phyloP scores from a whole-genome alignment of 768 basidiomycete species.

The Clavulina sp. region DNA sequence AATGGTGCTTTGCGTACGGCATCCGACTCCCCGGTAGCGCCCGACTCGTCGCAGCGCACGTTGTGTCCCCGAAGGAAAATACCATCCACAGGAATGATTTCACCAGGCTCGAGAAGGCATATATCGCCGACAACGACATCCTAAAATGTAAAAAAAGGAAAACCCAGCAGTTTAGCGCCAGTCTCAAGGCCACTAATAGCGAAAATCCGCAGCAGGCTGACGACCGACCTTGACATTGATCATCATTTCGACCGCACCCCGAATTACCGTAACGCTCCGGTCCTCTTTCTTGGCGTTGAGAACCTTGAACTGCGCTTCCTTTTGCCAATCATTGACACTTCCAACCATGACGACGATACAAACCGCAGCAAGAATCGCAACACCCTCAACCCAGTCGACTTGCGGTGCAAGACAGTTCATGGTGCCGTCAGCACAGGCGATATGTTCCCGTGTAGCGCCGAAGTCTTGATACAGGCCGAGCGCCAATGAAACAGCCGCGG shows the following conservation, averaged over 20 bases:
- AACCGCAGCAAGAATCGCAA: slow-evolving; percentile 32
- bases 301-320: slow-evolving; percentile 84
- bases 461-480: slow-evolving; percentile 91
- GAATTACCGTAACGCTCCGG: slow-evolving; percentile 70
- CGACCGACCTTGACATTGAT: slow-evolving; percentile 58
- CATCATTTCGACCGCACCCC: slow-evolving; percentile 47
- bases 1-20: slow-evolving; percentile 79
- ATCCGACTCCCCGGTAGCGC: slow-evolving; percentile 93
- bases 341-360: slow-evolving; percentile 54
- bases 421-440: slow-evolving; percentile 17
- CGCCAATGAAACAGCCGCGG: slow-evolving; percentile 83
- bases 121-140: slow-evolving; percentile 91
- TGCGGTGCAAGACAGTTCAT: slow-evolving; percentile 35
- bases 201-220: neutral
- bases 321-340: slow-evolving; percentile 95
- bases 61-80: slow-evolving; percentile 86
- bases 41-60: slow-evolving; percentile 89
- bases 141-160: slow-evolving; percentile 21
- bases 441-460: slow-evolving; percentile 40
- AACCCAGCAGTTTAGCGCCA: too few relatives aligned
- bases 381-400: slow-evolving; percentile 93
- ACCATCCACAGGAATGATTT: slow-evolving; percentile 91
- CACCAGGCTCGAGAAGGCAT: slow-evolving; percentile 82
- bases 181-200: neutral
- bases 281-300: slow-evolving; percentile 95